These are phyloP conservation scores for Petasospora rhodanensis DNA, from an alignment of 1,139 yeast species.

Conservation along the genomic window DNA sequence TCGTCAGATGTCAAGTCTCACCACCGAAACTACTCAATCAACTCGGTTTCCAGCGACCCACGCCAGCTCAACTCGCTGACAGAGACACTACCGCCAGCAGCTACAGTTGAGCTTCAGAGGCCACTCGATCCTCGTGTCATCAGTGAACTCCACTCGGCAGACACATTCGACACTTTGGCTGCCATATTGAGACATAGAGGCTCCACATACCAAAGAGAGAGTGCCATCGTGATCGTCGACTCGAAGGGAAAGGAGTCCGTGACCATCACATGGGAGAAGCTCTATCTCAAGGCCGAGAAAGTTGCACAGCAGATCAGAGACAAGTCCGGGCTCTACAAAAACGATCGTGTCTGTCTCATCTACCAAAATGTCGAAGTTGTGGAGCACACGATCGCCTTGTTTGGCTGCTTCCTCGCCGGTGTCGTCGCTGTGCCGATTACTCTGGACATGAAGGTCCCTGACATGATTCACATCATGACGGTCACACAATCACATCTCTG, in stretches of 20 bases:
- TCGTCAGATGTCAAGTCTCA: constrained; percentile 13
- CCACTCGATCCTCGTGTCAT: constrained; percentile 61
- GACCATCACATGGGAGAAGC: constrained; percentile 84
- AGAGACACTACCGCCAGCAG: constrained; percentile 22
- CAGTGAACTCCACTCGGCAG: constrained; percentile 27
- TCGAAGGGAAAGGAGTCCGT: constrained; percentile 75
- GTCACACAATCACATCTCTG: constrained; percentile 76
- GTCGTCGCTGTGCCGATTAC: constrained; percentile 92
- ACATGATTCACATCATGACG: constrained; percentile 66
- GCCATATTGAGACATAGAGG: constrained; percentile 73
- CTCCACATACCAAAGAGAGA: constrained; percentile 55
- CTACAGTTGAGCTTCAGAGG: constrained; percentile 32
- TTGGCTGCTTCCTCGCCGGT: constrained; percentile 92
- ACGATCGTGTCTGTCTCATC: constrained; percentile 78
- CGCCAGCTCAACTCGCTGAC: constrained; percentile 9
- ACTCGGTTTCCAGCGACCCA: constrained; percentile 16
- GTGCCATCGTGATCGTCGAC: constrained; percentile 72
- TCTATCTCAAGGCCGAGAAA: constrained; percentile 77
- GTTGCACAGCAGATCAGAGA: constrained; percentile 85
- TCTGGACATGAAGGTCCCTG: constrained; percentile 59
- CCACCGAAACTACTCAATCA: constrained; percentile 21
- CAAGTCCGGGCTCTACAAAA: constrained; percentile 65
- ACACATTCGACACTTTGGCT: constrained; percentile 55
- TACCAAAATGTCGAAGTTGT: constrained; percentile 82
- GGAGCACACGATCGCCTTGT: constrained; percentile 79